Conservation (phyloP, 306 rosid genomes). For the Trichosanthes cucumerina region DNA sequence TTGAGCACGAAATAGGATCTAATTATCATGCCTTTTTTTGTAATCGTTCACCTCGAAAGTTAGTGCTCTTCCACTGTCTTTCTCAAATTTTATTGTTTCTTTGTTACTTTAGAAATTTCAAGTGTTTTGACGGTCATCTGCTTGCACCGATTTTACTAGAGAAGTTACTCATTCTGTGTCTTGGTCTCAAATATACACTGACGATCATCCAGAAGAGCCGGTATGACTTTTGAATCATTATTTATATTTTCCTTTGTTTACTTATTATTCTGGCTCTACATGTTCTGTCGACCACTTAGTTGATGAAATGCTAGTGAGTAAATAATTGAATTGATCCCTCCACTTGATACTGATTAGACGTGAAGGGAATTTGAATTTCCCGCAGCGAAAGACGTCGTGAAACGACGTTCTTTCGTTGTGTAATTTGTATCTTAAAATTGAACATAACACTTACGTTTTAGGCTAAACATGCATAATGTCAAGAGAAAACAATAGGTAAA, state of each 20-base stretch:
- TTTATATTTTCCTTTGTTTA: neutral
- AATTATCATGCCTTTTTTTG: neutral
- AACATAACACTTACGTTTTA: too few relatives aligned
- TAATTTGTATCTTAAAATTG: too few relatives aligned
- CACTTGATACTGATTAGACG: constrained; percentile 8
- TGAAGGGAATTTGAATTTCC: too few relatives aligned
- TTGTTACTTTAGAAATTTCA: neutral
- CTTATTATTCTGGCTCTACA: neutral
- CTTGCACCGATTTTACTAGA: neutral
- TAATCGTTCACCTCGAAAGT: neutral
- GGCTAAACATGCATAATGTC: too few relatives aligned
- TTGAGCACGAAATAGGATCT: neutral
- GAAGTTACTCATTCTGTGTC: neutral
- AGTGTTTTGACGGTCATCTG: neutral
- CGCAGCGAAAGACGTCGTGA: too few relatives aligned
- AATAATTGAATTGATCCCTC: neutral
- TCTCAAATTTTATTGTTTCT: neutral
- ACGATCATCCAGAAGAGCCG: neutral
- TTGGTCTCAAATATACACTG: neutral
- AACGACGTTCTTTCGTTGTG: too few relatives aligned
- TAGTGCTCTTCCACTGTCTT: neutral
- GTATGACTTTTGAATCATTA: neutral
- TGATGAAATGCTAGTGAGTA: neutral
- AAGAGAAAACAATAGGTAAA: too few relatives aligned
- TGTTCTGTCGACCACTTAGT: neutral